Evolutionary conservation across 2,329 filamentous ascomycete species (phyloP), one percentile per base, ranked within the genome.

Genomic region (Exophiala mesophila): DNA sequence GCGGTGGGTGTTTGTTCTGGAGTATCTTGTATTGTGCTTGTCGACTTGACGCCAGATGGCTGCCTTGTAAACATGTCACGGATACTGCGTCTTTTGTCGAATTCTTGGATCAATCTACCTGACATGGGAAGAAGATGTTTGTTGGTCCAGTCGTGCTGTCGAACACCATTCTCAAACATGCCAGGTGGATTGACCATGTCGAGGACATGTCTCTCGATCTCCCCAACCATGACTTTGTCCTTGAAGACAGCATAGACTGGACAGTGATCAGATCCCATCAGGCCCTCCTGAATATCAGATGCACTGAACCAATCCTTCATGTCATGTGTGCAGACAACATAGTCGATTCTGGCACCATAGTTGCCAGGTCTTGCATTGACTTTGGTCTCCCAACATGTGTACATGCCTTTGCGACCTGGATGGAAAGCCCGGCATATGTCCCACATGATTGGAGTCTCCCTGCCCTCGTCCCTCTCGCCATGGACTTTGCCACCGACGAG

Each of bases 291-390:
- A 21, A 97, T 97, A 56, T 96, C 82, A 5, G 87, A 78, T 31
- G 82, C 78, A 18, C 69, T 71, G 57, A 95, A 85, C 88, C 89
- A 96, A 38, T 76, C 68, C 56, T 82, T 85, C 70, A 95, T 85
- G 24, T 77, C 76, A 29, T 82, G 71, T 52, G 81, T 92, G 60
- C 88, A 94, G 3, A 97, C 73, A 13, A 98, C 77, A 63, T 94
- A 97, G 63, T 98, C 92, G 55, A 97, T 97, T 24, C 92, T 79
- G 41, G 86, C 84, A 4, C 92, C 92, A 63, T 84, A 94, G 61
- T 97, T 97, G 2, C 86, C 88, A 3, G 90, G 90, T n/a, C 92
- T 76, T n/a, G 87, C 86, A 63, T 97, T 97, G 59, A 88, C 85
- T 61, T 85, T 89, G 37, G 87, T 89, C 51, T 97, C 88, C 90